phyloP scores from a whole-genome alignment of 2,329 filamentous ascomycete genomes.

The Botrytis byssoidea region DNA sequence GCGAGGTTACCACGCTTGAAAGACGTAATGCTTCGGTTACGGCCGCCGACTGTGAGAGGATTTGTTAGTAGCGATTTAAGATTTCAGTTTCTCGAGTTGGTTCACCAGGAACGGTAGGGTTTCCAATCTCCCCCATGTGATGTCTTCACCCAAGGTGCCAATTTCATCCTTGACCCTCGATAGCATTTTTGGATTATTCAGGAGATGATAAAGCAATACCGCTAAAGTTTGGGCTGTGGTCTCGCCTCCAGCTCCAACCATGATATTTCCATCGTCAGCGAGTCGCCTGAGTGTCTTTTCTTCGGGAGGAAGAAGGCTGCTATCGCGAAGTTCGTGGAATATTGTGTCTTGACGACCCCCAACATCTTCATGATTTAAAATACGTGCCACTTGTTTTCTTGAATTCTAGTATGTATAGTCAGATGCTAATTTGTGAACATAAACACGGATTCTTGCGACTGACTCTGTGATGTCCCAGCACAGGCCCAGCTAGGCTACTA shows the following conservation, averaged over 20 bases:
- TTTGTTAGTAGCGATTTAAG: not conserved
- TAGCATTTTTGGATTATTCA: slow-evolving; percentile 38
- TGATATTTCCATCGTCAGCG: slow-evolving; percentile 38
- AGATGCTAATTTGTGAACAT: slow-evolving; percentile 38
- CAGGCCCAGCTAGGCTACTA: slow-evolving; percentile 20
- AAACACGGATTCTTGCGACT: not conserved
- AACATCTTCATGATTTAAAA: slow-evolving; percentile 8
- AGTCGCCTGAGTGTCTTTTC: slow-evolving; percentile 41
- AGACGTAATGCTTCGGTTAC: slow-evolving; percentile 15
- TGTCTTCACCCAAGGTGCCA: not conserved
- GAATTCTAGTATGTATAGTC: slow-evolving; percentile 31
- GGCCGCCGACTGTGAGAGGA: not conserved
- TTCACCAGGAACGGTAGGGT: slow-evolving; percentile 6
- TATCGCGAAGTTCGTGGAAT: slow-evolving; percentile 33
- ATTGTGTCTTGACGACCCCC: slow-evolving; percentile 27
- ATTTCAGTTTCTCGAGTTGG: not conserved
- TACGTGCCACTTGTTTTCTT: slow-evolving; percentile 29
- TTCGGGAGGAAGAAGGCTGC: slow-evolving; percentile 35
- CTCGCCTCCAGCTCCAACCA: slow-evolving; percentile 41
- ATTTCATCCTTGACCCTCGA: slow-evolving; percentile 39
- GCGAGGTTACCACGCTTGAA: slow-evolving; percentile 28
- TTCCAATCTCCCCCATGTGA: slow-evolving; percentile 15
- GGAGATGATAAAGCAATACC: slow-evolving; percentile 41
- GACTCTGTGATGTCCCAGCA: slow-evolving; percentile 17
- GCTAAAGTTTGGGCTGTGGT: slow-evolving; percentile 41